These are phyloP conservation scores for Geranium brycei DNA, from an alignment of 345 rosid genomes.

Conservation along the genomic window DNA sequence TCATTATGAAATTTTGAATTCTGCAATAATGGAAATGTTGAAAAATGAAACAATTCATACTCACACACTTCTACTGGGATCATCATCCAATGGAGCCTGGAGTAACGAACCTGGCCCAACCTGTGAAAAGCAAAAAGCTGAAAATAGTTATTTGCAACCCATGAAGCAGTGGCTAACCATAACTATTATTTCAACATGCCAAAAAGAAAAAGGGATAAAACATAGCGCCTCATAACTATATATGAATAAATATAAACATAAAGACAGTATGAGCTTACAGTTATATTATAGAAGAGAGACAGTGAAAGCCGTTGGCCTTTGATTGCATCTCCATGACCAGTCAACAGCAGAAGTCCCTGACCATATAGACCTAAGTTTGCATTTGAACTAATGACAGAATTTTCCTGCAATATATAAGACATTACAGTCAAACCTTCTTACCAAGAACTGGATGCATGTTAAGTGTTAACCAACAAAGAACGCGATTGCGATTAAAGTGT, in stretches of 20 bases:
- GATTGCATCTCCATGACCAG: conserved; percentile 86
- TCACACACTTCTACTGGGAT: conserved; percentile 72
- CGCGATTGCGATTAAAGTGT: not conserved
- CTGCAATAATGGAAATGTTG: not conserved
- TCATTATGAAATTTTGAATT: conserved; percentile 2
- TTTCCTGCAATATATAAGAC: conserved; percentile 43
- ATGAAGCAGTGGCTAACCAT: no score
- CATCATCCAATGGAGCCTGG: conserved; percentile 76
- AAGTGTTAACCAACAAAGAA: not conserved
- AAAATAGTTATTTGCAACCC: conserved; percentile 2
- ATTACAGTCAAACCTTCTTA: conserved; percentile 8
- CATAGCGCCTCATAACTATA: not conserved
- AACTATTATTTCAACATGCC: conserved; percentile 2
- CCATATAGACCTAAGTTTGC: conserved; percentile 83
- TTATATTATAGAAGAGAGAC: conserved; percentile 85
- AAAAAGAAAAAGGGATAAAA: not conserved
- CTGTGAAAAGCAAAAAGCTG: conserved; percentile 24
- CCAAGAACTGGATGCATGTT: not conserved
- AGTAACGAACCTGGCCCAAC: conserved; percentile 82
- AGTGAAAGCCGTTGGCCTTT: conserved; percentile 85
- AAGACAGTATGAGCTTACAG: conserved; percentile 46
- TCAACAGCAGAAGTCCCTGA: conserved; percentile 71
- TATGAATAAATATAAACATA: not conserved
- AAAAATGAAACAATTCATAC: conserved; percentile 28
- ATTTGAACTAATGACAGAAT: conserved; percentile 73